phyloP scores from a whole-genome alignment of 768 basidiomycete genomes.

The Pleurotus citrinopileatus region DNA sequence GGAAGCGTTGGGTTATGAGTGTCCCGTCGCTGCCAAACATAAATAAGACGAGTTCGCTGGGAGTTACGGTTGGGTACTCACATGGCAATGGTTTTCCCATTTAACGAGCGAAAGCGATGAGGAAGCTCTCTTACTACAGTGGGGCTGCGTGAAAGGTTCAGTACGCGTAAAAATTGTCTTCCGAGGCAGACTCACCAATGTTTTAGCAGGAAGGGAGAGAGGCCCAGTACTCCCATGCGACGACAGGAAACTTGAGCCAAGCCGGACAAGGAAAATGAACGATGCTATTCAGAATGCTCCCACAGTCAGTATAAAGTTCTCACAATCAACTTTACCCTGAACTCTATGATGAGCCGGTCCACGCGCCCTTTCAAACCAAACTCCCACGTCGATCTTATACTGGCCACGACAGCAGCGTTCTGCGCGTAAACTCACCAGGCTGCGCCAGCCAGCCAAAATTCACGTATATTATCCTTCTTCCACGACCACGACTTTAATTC shows the following conservation, averaged over 20 bases:
- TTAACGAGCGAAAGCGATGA: constrained; percentile 55
- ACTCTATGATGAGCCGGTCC: not conserved
- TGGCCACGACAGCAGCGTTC: constrained; percentile 9
- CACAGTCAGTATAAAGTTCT: not conserved
- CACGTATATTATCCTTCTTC: constrained; percentile 7
- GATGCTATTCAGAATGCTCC: not conserved
- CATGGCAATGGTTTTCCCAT: constrained; percentile 75
- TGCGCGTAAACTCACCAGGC: constrained; percentile 2
- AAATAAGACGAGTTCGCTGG: constrained; percentile 3
- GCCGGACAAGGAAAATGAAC: not conserved
- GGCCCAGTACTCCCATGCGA: constrained; percentile 68
- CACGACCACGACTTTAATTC: not conserved
- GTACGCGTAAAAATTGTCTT: not conserved
- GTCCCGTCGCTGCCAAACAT: constrained; percentile 69
- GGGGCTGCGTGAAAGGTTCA: constrained; percentile 41
- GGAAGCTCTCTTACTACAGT: constrained; percentile 62
- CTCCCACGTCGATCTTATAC: constrained; percentile 9
- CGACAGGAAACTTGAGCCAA: not conserved
- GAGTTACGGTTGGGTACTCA: constrained; percentile 31
- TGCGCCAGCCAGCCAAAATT: constrained; percentile 5
- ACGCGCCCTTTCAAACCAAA: not conserved
- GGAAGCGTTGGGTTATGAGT: constrained; percentile 79
- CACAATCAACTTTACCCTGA: not conserved
- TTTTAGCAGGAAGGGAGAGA: constrained; percentile 68
- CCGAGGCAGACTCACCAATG: constrained; percentile 42